These are phyloP conservation scores for Saccharomycopsis oosterbeekiorum DNA, from an alignment of 805 yeast species.

Conservation along the genomic window DNA sequence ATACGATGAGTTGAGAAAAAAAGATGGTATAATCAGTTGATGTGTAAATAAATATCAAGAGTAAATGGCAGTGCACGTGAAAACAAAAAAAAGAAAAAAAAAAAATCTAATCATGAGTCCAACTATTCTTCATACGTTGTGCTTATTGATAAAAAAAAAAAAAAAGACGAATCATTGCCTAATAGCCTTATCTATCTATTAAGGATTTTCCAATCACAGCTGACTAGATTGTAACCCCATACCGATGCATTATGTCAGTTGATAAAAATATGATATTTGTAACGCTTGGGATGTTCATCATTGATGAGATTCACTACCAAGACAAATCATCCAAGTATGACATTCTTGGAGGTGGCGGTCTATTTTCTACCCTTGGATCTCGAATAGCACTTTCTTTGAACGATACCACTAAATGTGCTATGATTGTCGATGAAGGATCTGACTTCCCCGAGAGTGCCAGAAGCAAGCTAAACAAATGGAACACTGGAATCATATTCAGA, in stretches of 20 bases:
- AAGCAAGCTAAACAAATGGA: constrained; percentile 46
- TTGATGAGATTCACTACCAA: constrained; percentile 71
- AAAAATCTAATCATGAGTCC: too few relatives aligned
- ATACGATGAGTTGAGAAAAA: constrained; percentile 11
- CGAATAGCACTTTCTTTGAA: constrained; percentile 39
- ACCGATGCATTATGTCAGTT: not conserved
- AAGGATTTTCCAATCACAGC: too few relatives aligned
- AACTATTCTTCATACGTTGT: too few relatives aligned
- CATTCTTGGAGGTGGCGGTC: constrained; percentile 86
- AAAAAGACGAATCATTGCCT: too few relatives aligned
- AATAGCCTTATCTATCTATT: too few relatives aligned
- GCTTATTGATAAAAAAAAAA: too few relatives aligned
- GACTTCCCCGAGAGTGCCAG: constrained; percentile 56
- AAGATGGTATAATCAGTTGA: not conserved
- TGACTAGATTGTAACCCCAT: too few relatives aligned
- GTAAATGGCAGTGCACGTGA: not conserved
- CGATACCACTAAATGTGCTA: constrained; percentile 36
- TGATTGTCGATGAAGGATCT: constrained; percentile 69
- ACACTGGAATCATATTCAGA: constrained; percentile 49
- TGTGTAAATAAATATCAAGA: not conserved
- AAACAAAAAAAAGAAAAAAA: too few relatives aligned
- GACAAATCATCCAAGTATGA: constrained; percentile 30
- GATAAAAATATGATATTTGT: constrained; percentile 32
- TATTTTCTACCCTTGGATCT: constrained; percentile 70
- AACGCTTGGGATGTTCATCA: constrained; percentile 80